A percentile compares a stretch with the other conserved stretches of the same genome.
phyloP scores from a whole-genome alignment of 2,329 filamentous ascomycete genomes.

The Penicillium italicum region DNA sequence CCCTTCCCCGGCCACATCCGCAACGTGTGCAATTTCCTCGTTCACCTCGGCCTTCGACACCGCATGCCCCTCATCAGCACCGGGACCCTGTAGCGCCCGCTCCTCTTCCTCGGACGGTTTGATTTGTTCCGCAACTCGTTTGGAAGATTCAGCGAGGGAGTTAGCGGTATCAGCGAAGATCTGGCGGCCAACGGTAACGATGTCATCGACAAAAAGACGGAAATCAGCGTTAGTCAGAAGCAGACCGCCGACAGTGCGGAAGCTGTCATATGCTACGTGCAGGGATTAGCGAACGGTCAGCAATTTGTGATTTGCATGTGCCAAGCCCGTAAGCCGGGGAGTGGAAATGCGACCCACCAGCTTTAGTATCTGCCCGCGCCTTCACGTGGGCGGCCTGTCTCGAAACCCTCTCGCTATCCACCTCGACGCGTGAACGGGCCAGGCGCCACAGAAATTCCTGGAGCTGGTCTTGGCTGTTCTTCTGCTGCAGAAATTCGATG shows the following conservation, averaged over 20 bases:
- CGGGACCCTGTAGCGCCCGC: constrained; percentile 49
- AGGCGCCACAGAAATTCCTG: constrained; percentile 91
- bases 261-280: constrained; percentile 66
- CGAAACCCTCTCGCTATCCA: constrained; percentile 64
- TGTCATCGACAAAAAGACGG: constrained; percentile 75
- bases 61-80: constrained; percentile 46
- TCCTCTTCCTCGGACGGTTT: constrained; percentile 63
- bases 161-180: constrained; percentile 85
- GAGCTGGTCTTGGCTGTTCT: constrained; percentile 79
- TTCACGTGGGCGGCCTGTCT: constrained; percentile 60
- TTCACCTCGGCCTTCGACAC: constrained; percentile 62
- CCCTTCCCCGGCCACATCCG: constrained; percentile 37
- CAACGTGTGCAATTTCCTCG: constrained; percentile 54
- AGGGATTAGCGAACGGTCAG: constrained; percentile 13
- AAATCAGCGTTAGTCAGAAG: constrained; percentile 89
- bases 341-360: constrained; percentile 48
- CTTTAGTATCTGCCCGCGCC: constrained; percentile 66
- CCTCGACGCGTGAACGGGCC: constrained; percentile 64
- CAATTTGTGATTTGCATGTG: neutral
- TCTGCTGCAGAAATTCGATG: constrained; percentile 75
- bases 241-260: constrained; percentile 78
- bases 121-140: constrained; percentile 68
- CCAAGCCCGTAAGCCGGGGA: constrained; percentile 1
- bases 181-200: constrained; percentile 73
- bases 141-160: constrained; percentile 70